Percentiles rank a stretch among this genome's conserved stretches.
Conservation (phyloP, 148 eudicot species). For the Camellia japonica region DNA sequence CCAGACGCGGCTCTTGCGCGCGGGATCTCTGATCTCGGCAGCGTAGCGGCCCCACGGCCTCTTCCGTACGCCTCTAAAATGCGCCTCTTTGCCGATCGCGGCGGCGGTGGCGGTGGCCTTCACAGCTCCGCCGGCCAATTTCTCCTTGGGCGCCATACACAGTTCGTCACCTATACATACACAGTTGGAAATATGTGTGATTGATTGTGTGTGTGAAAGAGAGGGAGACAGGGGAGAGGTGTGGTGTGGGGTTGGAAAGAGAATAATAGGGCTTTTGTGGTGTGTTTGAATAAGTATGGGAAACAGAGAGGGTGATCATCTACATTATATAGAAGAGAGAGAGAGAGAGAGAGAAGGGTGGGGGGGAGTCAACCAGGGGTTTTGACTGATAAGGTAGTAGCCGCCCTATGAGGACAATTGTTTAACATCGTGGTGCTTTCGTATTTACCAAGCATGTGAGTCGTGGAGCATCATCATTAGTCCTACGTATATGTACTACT, state of each 20-base stretch:
- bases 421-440: too few species aligned
- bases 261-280: background rate
- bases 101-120: background rate
- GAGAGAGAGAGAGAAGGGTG: background rate
- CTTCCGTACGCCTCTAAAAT: constrained; percentile 60
- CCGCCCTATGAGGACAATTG: constrained; percentile 22
- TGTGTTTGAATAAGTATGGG: too few species aligned
- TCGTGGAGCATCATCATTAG: too few species aligned
- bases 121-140: constrained; percentile 14
- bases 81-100: constrained; percentile 27
- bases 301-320: background rate
- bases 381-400: constrained; percentile 31
- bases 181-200: too few species aligned
- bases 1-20: constrained; percentile 66
- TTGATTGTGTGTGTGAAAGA: background rate
- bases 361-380: constrained; percentile 28
- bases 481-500: too few species aligned
- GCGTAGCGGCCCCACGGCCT: constrained; percentile 75
- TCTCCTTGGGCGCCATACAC: constrained; percentile 14
- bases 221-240: background rate
- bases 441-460: too few species aligned
- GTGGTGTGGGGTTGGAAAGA: background rate
- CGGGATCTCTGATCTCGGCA: constrained; percentile 71
- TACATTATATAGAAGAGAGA: background rate
- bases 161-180: background rate